A percentile compares a stretch with the other conserved stretches of the same genome.
phyloP scores from a whole-genome alignment of 108 stramenopile genomes.

The Discostella stelligeroides region DNA sequence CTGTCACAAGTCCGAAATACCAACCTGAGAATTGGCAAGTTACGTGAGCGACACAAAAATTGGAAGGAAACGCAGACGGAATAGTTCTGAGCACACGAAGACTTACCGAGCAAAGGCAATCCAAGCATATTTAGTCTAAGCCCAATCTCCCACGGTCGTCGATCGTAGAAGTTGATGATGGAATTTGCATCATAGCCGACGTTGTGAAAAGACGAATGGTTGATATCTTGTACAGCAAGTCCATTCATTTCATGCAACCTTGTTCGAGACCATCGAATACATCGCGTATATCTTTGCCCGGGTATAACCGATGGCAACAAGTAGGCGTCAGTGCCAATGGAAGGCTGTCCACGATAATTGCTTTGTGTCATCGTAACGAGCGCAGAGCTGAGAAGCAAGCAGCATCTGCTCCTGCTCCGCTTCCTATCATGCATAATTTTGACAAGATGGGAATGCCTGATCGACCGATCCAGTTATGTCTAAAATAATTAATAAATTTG shows the following conservation, averaged over 20 bases:
- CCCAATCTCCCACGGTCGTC: slow-evolving; percentile 71
- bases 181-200: slow-evolving; percentile 77
- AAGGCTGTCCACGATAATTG: not conserved
- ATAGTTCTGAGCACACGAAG: no score
- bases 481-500: no score
- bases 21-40: slow-evolving; percentile 41
- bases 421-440: not conserved
- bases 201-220: slow-evolving; percentile 33
- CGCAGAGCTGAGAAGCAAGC: slow-evolving; percentile 15
- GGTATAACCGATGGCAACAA: not conserved
- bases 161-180: slow-evolving; percentile 71
- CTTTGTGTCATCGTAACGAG: not conserved
- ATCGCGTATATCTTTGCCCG: not conserved
- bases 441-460: not conserved
- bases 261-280: not conserved
- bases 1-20: slow-evolving; percentile 75
- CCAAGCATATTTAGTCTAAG: slow-evolving; percentile 77
- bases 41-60: not conserved
- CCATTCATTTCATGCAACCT: slow-evolving; percentile 19
- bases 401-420: slow-evolving; percentile 15
- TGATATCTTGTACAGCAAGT: slow-evolving; percentile 13
- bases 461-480: not conserved
- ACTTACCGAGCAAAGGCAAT: slow-evolving; percentile 65
- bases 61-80: no score
- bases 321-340: slow-evolving; percentile 13